phyloP scores from a whole-genome alignment of 352 stramenopile genomes.

The Phytophthora ramorum region DNA sequence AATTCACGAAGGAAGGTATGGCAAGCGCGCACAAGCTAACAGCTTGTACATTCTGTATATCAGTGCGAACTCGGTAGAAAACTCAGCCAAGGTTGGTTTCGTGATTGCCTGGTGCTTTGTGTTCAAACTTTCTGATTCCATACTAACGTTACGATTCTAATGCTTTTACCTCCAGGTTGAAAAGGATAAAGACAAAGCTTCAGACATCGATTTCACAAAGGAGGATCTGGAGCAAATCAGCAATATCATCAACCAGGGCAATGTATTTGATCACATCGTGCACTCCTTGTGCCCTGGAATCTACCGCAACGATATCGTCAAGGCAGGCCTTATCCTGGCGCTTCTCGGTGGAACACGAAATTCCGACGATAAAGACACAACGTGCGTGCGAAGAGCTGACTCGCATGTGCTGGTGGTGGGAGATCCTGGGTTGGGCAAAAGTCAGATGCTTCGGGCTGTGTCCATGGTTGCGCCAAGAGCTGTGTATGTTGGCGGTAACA shows the following conservation, averaged over 20 bases:
- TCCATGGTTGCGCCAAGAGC: conserved; percentile 92
- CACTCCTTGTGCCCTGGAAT: conserved; percentile 96
- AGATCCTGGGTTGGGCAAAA: conserved; percentile 96
- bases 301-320: conserved; percentile 98
- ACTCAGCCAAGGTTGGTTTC: conserved; percentile 54
- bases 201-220: conserved; percentile 84
- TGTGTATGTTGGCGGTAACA: conserved; percentile 98
- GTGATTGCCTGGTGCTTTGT: background rate
- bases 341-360: conserved; percentile 94
- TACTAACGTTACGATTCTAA: too few relatives aligned
- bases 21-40: conserved; percentile 92
- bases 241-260: conserved; percentile 87
- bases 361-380: conserved; percentile 59
- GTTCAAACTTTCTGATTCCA: too few relatives aligned
- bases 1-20: conserved; percentile 85
- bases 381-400: conserved; percentile 89
- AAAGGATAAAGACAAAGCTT: conserved; percentile 60
- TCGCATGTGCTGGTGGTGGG: conserved; percentile 97
- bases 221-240: conserved; percentile 93
- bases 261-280: conserved; percentile 95
- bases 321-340: conserved; percentile 95
- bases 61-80: conserved; percentile 91
- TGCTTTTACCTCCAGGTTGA: conserved; percentile 26
- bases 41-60: conserved; percentile 96
- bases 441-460: conserved; percentile 93